Evolutionary conservation across 352 stramenopile genomes (phyloP).

Genomic region (Phytopythium delawarense): DNA sequence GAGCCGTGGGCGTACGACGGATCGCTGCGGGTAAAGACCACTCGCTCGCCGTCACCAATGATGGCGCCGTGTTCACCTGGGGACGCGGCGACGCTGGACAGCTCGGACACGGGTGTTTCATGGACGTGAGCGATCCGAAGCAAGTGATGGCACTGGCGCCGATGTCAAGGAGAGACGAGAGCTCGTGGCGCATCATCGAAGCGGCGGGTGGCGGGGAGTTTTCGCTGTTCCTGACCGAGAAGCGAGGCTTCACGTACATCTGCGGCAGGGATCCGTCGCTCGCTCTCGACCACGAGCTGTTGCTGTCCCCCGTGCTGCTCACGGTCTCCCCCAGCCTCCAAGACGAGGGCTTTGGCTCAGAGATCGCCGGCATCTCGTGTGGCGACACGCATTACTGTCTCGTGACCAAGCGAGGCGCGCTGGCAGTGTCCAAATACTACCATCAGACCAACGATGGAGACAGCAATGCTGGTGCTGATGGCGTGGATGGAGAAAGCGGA

Average conservation of each 20-base stretch:
- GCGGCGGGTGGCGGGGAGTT: conserved; percentile 33
- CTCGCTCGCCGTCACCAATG: conserved; percentile 50
- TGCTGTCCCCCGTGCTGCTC: conserved; percentile 26
- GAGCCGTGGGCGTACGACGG: conserved; percentile 35
- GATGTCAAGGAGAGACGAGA: conserved; percentile 3
- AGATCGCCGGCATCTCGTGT: conserved; percentile 30
- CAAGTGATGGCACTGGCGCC: conserved; percentile 54
- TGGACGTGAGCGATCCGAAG: conserved; percentile 52
- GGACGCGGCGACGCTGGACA: conserved; percentile 60
- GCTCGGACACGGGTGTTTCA: conserved; percentile 56
- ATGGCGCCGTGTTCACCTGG: conserved; percentile 65
- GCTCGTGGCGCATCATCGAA: conserved; percentile 18
- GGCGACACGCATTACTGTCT: conserved; percentile 42
- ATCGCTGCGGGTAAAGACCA: conserved; percentile 66
- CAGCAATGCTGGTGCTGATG: background rate
- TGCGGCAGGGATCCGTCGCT: conserved; percentile 33
- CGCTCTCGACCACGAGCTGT: conserved; percentile 7
- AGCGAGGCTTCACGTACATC: conserved; percentile 23
- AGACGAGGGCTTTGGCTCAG: conserved; percentile 13
- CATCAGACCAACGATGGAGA: background rate
- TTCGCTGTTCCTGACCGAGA: conserved; percentile 32
- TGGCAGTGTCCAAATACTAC: conserved; percentile 12
- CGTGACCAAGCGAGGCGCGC: conserved; percentile 18
- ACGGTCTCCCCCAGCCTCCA: conserved; percentile 14
- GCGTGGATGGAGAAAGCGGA: background rate